A percentile compares a stretch with the other conserved stretches of the same genome.
Conservation (phyloP, 306 rosid genomes). For the Prunus mongolica region DNA sequence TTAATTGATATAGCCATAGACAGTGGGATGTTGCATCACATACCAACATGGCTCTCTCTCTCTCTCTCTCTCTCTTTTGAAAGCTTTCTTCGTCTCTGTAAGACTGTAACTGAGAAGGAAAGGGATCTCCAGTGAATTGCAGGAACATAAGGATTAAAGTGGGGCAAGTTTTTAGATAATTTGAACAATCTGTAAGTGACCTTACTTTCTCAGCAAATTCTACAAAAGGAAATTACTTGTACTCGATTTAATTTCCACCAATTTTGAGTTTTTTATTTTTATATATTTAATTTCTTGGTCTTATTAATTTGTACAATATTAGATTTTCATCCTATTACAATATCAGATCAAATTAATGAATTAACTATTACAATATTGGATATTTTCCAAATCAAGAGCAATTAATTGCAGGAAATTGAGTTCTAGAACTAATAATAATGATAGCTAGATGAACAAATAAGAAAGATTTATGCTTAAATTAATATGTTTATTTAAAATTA, state of each 20-base stretch:
- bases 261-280: not conserved
- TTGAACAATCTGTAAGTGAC: constrained; percentile 8
- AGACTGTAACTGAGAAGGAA: not conserved
- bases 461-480: no score
- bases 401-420: no score
- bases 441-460: no score
- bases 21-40: not conserved
- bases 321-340: no score
- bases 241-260: no score
- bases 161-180: not conserved
- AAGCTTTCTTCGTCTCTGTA: not conserved
- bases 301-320: no score
- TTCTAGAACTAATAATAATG: no score
- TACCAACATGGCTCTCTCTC: not conserved
- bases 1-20: not conserved
- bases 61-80: not conserved
- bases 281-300: not conserved
- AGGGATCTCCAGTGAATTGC: not conserved
- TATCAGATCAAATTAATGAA: no score
- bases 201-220: not conserved
- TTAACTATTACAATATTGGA: no score
- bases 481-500: no score
- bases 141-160: not conserved
- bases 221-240: no score
- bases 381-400: no score